Percentiles rank a stretch among this genome's conserved stretches.
phyloP scores from a whole-genome alignment of 441 rosid genomes.

The Mallotus japonicus region DNA sequence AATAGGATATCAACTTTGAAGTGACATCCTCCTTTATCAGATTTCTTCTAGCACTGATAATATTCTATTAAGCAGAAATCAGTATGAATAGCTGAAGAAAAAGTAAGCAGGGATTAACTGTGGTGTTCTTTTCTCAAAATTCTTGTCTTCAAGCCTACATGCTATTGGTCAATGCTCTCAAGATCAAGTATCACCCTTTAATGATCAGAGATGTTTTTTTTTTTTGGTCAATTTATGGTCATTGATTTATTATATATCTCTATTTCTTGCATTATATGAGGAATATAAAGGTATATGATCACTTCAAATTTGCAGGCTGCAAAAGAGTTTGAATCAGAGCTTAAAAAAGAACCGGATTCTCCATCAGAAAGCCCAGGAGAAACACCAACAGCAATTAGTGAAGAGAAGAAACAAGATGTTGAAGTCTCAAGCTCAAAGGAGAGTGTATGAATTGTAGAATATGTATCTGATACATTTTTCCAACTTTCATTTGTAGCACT shows the following conservation, averaged over 20 bases:
- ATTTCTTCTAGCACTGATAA: slow-evolving; percentile 1
- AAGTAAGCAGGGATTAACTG: neutral
- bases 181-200: neutral
- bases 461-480: slow-evolving; percentile 12
- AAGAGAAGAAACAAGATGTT: slow-evolving; percentile 49
- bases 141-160: neutral
- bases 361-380: slow-evolving; percentile 36
- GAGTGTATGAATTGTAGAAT: slow-evolving; percentile 48
- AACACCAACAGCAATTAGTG: slow-evolving; percentile 41
- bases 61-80: neutral
- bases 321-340: slow-evolving; percentile 91
- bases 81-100: neutral
- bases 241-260: neutral
- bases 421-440: slow-evolving; percentile 67
- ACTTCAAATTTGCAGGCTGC: slow-evolving; percentile 67
- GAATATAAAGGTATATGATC: slow-evolving; percentile 5
- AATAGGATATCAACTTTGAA: neutral
- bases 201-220: neutral
- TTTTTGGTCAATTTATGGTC: neutral
- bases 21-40: neutral
- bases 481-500: slow-evolving; percentile 9
- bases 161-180: neutral
- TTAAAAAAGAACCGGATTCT: slow-evolving; percentile 73
- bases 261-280: neutral
- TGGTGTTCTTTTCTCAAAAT: neutral